Base-by-base conservation (phyloP, 805 yeast species). In the Torulaspora microellipsoides region DNA sequence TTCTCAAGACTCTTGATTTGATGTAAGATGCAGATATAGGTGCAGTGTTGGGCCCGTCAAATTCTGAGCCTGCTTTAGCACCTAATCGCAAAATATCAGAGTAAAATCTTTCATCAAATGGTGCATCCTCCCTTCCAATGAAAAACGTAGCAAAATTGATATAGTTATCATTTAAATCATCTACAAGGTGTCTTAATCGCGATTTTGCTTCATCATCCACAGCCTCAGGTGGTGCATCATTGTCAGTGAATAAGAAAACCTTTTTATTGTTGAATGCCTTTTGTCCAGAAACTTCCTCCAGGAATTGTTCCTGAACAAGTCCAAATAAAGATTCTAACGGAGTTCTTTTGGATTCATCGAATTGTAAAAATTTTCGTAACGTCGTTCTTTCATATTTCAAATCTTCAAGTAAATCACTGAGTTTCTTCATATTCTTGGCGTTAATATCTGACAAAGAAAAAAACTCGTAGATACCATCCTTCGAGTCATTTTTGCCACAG, bases 231-330 rank as follows among this genome's bases (percentile, higher is more conserved):
- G 96, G 97, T 36, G 64, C 64, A 52, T 84, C 93, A 58, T 83
- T 80, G 58, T 82, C 84, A 0, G 96, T 86, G 55, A 89, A 77
- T 57, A 88, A 66, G 50, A 87, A 75, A 3, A 86, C 64, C 53
- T 83, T 80, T 51, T 76, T 77, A 34, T 72, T 72, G 38, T 77
- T 77, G 59, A 73, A 82, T 17, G 60, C 58, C 40, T 65, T 68
- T 32, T 73, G 76, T 29, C 56, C 65, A 11, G 60, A 60, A 13
- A 68, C 67, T 4, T 63, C 60, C 30, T 67, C 59, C 12, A 67
- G 56, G 48, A 84, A 80, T 46, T 80, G 82, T 41, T 78, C 81
- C 42, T 78, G 73, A 8, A 82, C 64, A 15, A 69, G 67, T 28
- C 69, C 70, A 35, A 88, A 68, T 8, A 81, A 69, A 7, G 62